Evolutionary conservation across 805 yeast genomes (phyloP).

Genomic region (Cyberlindnera xylosilytica): DNA sequence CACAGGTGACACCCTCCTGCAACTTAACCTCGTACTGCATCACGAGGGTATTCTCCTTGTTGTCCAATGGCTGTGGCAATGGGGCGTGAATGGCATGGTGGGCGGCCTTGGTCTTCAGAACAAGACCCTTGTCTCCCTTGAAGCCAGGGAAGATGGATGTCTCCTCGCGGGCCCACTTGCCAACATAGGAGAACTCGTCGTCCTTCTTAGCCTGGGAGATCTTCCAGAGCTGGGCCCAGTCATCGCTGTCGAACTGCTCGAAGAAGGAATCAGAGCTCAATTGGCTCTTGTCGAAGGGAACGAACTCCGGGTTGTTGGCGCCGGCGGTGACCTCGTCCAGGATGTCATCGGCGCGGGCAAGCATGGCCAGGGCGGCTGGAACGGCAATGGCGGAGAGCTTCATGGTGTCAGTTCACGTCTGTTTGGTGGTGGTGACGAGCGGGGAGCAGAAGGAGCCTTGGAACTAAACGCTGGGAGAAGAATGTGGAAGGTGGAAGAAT

Average conservation of each 20-base stretch:
- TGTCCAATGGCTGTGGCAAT: constrained; percentile 56
- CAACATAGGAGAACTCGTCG: constrained; percentile 58
- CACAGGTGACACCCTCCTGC: constrained; percentile 77
- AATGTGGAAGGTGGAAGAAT: neutral
- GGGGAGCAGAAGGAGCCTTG: neutral
- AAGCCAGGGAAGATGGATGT: constrained; percentile 56
- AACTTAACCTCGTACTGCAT: constrained; percentile 86
- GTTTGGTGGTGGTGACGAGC: neutral
- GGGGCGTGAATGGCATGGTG: constrained; percentile 76
- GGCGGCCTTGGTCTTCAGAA: constrained; percentile 70
- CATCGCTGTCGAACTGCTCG: constrained; percentile 56
- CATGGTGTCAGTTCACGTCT: too few species aligned
- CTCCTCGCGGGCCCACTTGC: constrained; percentile 76
- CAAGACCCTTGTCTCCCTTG: constrained; percentile 69
- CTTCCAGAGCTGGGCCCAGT: constrained; percentile 47
- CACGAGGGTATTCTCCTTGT: constrained; percentile 64
- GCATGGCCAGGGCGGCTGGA: constrained; percentile 23
- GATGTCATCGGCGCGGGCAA: constrained; percentile 17
- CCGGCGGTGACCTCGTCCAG: neutral
- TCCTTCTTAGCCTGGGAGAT: constrained; percentile 55
- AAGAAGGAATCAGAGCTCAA: constrained; percentile 48
- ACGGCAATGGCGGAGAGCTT: constrained; percentile 23
- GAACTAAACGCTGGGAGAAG: neutral
- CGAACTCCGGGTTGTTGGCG: constrained; percentile 29
- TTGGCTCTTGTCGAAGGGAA: constrained; percentile 34